Percentiles rank a stretch among this genome's conserved stretches.
Conservation (phyloP, 2,329 filamentous ascomycete genomes). For the Colletotrichum lini region DNA sequence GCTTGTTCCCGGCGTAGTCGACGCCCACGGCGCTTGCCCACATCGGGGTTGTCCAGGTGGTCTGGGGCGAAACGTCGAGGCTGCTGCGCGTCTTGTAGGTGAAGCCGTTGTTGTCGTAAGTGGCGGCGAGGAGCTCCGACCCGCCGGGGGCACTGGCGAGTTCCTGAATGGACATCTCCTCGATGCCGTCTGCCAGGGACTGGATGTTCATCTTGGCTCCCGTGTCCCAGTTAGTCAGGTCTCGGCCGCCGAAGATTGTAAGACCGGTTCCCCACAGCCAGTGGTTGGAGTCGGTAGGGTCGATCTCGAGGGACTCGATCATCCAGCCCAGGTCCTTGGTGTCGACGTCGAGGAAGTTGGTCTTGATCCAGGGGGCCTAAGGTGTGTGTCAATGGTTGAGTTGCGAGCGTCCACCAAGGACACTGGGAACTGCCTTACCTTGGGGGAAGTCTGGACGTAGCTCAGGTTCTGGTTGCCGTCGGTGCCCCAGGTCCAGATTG, state of each 20-base stretch:
- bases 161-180: constrained; percentile 66
- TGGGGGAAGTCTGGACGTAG: constrained; percentile 61
- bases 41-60: constrained; percentile 62
- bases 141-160: constrained; percentile 65
- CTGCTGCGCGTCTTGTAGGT: constrained; percentile 57
- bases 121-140: constrained; percentile 65
- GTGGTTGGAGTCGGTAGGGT: constrained; percentile 71
- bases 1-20: constrained; percentile 64
- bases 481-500: constrained; percentile 65
- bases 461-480: constrained; percentile 62
- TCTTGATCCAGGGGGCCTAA: constrained; percentile 67
- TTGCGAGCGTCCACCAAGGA: too few relatives aligned
- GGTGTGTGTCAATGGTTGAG: neutral
- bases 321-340: constrained; percentile 71
- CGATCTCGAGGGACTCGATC: constrained; percentile 71
- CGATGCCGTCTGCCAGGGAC: constrained; percentile 68
- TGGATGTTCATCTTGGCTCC: constrained; percentile 58
- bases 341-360: constrained; percentile 62
- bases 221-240: constrained; percentile 69
- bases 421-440: constrained; percentile 42
- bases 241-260: constrained; percentile 67
- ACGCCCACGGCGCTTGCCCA: constrained; percentile 63
- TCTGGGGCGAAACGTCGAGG: constrained; percentile 59
- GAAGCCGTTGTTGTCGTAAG: constrained; percentile 68
- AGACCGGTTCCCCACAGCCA: constrained; percentile 73